Evolutionary conservation across 2,329 filamentous ascomycete species (phyloP).

Genomic region (Metarhizium robertsii): DNA sequence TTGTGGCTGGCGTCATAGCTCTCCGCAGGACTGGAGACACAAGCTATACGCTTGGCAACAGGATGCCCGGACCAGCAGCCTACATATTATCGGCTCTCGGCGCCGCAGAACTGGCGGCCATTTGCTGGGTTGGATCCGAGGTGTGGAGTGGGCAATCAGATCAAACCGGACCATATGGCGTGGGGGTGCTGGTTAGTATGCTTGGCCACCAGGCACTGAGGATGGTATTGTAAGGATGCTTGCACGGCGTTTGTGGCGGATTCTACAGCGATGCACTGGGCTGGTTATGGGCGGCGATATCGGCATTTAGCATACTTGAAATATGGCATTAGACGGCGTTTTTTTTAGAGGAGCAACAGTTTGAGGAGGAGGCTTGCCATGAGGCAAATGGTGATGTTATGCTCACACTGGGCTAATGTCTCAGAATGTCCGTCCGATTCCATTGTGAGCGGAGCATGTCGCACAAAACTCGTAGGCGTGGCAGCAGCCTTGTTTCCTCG

Average conservation of each 20-base stretch:
- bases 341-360: background rate
- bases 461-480: too few species aligned
- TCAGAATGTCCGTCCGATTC: too few species aligned
- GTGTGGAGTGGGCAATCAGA: slow-evolving; percentile 16
- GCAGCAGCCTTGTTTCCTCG: too few species aligned
- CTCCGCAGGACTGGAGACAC: slow-evolving; percentile 20
- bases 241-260: background rate
- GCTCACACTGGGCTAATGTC: too few species aligned
- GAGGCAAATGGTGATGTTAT: too few species aligned
- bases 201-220: slow-evolving; percentile 18
- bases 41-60: slow-evolving; percentile 7
- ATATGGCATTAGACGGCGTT: background rate
- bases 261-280: background rate
- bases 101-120: slow-evolving; percentile 20
- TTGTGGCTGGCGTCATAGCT: slow-evolving; percentile 19
- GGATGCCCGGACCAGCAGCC: slow-evolving; percentile 11
- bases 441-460: too few species aligned
- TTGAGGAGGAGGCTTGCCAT: too few species aligned
- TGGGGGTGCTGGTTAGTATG: slow-evolving; percentile 20
- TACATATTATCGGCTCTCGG: slow-evolving; percentile 19
- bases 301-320: background rate
- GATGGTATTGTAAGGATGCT: background rate
- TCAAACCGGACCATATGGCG: slow-evolving; percentile 17
- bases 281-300: background rate
- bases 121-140: slow-evolving; percentile 25